Percentiles rank a stretch among this genome's conserved stretches.
phyloP scores from a whole-genome alignment of 176 grass and related monocot species.

The Oropetium thomaeum region DNA sequence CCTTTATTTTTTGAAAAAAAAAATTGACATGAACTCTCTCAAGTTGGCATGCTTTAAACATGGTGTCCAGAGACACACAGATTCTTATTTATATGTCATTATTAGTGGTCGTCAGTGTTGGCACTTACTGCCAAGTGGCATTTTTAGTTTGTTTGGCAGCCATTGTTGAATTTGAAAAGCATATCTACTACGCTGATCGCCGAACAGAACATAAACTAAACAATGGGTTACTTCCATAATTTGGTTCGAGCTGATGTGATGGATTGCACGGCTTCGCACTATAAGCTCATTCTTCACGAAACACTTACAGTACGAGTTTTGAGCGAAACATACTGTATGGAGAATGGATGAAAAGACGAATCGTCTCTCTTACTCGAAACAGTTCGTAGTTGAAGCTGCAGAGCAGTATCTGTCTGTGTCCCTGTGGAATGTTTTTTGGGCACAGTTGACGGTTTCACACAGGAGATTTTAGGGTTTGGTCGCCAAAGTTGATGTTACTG shows the following conservation, averaged over 20 bases:
- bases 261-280: not conserved
- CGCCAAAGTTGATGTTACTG: constrained; percentile 28
- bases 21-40: not conserved
- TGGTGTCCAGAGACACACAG: not conserved
- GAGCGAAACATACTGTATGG: not conserved
- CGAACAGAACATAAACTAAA: not conserved
- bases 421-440: not conserved
- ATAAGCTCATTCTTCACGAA: constrained; percentile 24
- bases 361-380: constrained; percentile 20
- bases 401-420: constrained; percentile 19
- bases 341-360: not conserved
- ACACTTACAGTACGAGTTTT: not conserved
- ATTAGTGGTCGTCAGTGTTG: constrained; percentile 11
- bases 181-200: too few relatives aligned
- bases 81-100: not conserved
- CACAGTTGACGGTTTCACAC: constrained; percentile 20
- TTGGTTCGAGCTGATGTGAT: not conserved
- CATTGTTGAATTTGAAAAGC: constrained; percentile 8
- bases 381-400: not conserved
- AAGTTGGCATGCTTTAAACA: constrained; percentile 5
- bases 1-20: too few relatives aligned
- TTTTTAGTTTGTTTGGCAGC: not conserved
- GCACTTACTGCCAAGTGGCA: not conserved
- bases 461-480: constrained; percentile 17
- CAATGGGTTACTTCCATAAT: not conserved